phyloP scores from a whole-genome alignment of 345 rosid genomes.

The Hevea brasiliensis region DNA sequence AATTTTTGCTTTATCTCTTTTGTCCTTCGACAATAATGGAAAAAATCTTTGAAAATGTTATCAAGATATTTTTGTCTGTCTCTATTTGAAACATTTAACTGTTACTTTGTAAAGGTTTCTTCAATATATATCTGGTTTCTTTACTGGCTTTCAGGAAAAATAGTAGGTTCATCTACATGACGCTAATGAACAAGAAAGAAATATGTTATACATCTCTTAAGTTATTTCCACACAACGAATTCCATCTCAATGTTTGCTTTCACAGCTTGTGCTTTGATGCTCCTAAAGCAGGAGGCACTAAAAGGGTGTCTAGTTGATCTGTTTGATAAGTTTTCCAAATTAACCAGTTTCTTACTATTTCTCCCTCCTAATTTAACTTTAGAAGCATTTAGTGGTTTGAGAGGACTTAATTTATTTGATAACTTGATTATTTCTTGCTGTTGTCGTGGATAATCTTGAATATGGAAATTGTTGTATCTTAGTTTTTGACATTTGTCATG shows the following conservation, averaged over 20 bases:
- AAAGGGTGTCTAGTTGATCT: not conserved
- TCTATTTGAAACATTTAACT: not conserved
- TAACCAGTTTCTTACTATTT: not conserved
- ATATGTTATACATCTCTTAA: not conserved
- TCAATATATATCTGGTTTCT: not conserved
- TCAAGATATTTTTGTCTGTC: not conserved
- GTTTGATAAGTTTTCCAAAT: not conserved
- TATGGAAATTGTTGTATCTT: not conserved
- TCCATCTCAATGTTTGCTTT: not conserved
- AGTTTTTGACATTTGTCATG: not conserved
- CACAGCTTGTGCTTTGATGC: not conserved
- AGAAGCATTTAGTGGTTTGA: not conserved
- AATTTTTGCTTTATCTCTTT: not conserved
- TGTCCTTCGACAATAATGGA: not conserved
- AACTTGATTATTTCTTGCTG: not conserved
- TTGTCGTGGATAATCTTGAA: slow-evolving; percentile 5
- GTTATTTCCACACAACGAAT: too few species aligned
- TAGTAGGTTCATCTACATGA: not conserved
- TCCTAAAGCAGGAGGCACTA: not conserved
- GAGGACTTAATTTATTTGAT: not conserved
- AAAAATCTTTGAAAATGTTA: not conserved
- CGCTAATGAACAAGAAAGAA: not conserved
- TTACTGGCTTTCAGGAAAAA: not conserved
- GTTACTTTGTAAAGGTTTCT: not conserved
- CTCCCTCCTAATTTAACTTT: not conserved